Base-by-base conservation (phyloP, 2,329 filamentous ascomycete genomes). In the Fusarium scirpi region DNA sequence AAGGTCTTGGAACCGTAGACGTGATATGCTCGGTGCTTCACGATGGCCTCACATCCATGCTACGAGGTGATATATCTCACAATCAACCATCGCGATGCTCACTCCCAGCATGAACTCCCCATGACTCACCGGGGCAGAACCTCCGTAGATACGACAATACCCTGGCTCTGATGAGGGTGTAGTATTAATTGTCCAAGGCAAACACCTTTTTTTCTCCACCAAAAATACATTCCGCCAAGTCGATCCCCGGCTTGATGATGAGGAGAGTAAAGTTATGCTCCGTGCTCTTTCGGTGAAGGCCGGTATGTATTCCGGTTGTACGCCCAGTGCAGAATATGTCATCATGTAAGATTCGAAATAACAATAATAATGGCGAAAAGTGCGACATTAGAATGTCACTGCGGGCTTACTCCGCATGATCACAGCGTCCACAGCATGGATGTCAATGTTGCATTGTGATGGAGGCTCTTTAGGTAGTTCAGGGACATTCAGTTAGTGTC, bases 121-220 rank as follows among this genome's bases (percentile, higher is more conserved):
- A 43, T 65, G 46, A 65, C 41, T 65, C 61, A 47, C 53, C 62
- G 46, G 52, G 51, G 8, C 40, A 44, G 34, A 65, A 48, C 22
- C 46, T 65, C 62, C 46, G 61, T 46, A 12, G n/a, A 18, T 18
- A 24, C 11, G 30, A 47, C 16, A 40, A 51, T 38, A 49, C 22
- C 44, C n/a, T 44, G 20, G 27, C 18, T 38, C 34, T 38, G 10
- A 38, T 38, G 25, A 64, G n/a, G 38, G 30, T 40, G 49, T 30
- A 55, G 34, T 38, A 38, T 38, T 16, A 25, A 27, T 44, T 32
- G 30, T 27, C 16, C 30, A 41, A 29, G 48, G 32, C 24, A 55
- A 47, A 29, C 18, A 20, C n/a, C 30, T 24, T 20, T 20, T 41
- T 60, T 56, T 44, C 40, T 41, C 60, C 57, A 41, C 58, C 40